These are phyloP conservation scores for Exophiala lecanii-corni DNA, from an alignment of 2,329 filamentous ascomycete genomes.

Conservation along the genomic window DNA sequence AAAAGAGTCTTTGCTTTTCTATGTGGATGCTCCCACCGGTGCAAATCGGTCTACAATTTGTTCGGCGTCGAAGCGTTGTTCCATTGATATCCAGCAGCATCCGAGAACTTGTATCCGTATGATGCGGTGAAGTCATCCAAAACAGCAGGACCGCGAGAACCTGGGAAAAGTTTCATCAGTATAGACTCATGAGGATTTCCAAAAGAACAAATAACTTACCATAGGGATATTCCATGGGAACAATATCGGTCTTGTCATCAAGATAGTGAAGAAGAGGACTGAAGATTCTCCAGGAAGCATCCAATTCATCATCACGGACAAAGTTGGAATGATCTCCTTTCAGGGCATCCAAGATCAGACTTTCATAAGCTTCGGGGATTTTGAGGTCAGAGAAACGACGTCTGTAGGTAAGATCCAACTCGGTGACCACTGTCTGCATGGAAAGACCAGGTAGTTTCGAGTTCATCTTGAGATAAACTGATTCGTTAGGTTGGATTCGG, in stretches of 20 bases:
- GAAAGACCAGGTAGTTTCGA: slow-evolving; percentile 96
- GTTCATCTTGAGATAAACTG: slow-evolving; percentile 99
- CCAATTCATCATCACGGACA: slow-evolving; percentile 91
- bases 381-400: slow-evolving; percentile 98
- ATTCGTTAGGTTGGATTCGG: slow-evolving; percentile 98
- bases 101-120: slow-evolving; percentile 98
- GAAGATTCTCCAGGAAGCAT: slow-evolving; percentile 98
- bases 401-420: slow-evolving; percentile 96
- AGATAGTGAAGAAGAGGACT: slow-evolving; percentile 96
- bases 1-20: slow-evolving; percentile 76
- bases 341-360: slow-evolving; percentile 89
- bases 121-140: slow-evolving; percentile 97
- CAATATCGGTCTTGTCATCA: slow-evolving; percentile 98
- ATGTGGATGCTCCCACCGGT: slow-evolving; percentile 1
- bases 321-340: slow-evolving; percentile 99
- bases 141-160: slow-evolving; percentile 91
- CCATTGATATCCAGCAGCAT: slow-evolving; percentile 94
- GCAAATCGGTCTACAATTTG: slow-evolving; percentile 20
- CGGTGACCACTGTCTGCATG: slow-evolving; percentile 99
- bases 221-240: slow-evolving; percentile 99
- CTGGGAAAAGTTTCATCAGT: slow-evolving; percentile 43
- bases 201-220: slow-evolving; percentile 55
- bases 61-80: slow-evolving; percentile 54
- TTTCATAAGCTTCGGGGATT: slow-evolving; percentile 99
- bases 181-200: background rate